Evolutionary conservation across 1,284 basidiomycete genomes (phyloP), one percentile per base, ranked within the genome.

Genomic region (Cutaneotrichosporon cyanovorans): DNA sequence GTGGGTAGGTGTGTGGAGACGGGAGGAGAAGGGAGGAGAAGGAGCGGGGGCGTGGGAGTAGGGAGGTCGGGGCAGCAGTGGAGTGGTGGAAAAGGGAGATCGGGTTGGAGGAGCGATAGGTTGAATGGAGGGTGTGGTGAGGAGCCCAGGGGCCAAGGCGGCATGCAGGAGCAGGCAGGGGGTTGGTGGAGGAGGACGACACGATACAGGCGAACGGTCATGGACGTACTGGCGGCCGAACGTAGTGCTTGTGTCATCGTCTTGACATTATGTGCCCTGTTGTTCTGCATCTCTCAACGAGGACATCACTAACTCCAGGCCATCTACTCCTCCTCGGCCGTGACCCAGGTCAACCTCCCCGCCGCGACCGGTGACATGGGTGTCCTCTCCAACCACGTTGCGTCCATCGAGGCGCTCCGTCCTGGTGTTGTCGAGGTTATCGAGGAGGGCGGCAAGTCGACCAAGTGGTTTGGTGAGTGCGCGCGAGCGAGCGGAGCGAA

Each of bases 351-450:
- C 61, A 95, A 93, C 76, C 77, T 95, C 60, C 76, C 90, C 37
- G 92, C 90, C 41, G 85, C 83, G 48, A 84, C 87, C n/a, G 92
- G 91, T 73, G 91, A 95, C 73, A 95, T 96, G 90, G 91, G 92
- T 79, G 87, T 96, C 66, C 82, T 96, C 57, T 87, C 92, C 62
- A 92, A 92, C 78, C 91, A 97, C 75, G 90, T 95, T 51, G 83
- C 91, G 37, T 85, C 88, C 25, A 85, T 96, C 55, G 91, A 97
- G 74, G 80, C 91, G 44, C 78, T 97, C 49, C 85, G 87, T 68
- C 84, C 92, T 40, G 92, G 91, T 70, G 78, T 96, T 53, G 77
- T 97, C 48, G 91, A 97, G 75, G 85, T 96, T 57, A 81, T 95
- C 57, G 90, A 93, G 75, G 76, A 80, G 18, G 77, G 76, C 48